These are phyloP conservation scores for Oryza glaberrima DNA, from an alignment of 176 grass and related monocot species.

Conservation along the genomic window DNA sequence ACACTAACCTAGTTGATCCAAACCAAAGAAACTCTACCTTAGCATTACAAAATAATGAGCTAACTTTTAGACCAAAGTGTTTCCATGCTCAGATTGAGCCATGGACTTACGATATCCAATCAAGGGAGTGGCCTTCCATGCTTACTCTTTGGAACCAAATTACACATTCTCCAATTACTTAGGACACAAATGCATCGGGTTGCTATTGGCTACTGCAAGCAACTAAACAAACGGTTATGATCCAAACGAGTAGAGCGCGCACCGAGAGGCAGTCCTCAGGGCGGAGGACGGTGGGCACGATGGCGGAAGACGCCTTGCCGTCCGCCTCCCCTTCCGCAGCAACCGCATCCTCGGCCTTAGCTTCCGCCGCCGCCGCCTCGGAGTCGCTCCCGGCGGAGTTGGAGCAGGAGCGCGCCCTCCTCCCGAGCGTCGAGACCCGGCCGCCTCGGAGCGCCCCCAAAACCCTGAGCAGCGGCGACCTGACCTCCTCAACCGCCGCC, in stretches of 20 bases:
- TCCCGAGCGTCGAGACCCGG: slow-evolving; percentile 36
- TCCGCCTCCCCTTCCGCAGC: slow-evolving; percentile 54
- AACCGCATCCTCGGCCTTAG: slow-evolving; percentile 49
- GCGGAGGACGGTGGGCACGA: slow-evolving; percentile 63
- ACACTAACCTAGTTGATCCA: slow-evolving; percentile 8
- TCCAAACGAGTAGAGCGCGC: slow-evolving; percentile 19
- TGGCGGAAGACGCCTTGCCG: slow-evolving; percentile 65
- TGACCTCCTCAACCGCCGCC: slow-evolving; percentile 47
- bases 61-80: not conserved
- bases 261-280: slow-evolving; percentile 74
- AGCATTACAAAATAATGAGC: not conserved
- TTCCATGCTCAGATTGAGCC: not conserved
- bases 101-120: not conserved
- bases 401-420: slow-evolving; percentile 70
- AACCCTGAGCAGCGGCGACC: slow-evolving; percentile 70
- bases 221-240: not conserved
- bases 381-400: slow-evolving; percentile 48
- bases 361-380: slow-evolving; percentile 45
- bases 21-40: not conserved
- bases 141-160: slow-evolving; percentile 8
- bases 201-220: not conserved
- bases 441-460: slow-evolving; percentile 54
- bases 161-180: not conserved
- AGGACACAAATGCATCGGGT: slow-evolving; percentile 17
- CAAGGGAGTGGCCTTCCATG: not conserved